Evolutionary conservation across 257 asterid genomes (phyloP), one percentile per base, ranked within the genome.

Genomic region (Salvia rosmarinus): DNA sequence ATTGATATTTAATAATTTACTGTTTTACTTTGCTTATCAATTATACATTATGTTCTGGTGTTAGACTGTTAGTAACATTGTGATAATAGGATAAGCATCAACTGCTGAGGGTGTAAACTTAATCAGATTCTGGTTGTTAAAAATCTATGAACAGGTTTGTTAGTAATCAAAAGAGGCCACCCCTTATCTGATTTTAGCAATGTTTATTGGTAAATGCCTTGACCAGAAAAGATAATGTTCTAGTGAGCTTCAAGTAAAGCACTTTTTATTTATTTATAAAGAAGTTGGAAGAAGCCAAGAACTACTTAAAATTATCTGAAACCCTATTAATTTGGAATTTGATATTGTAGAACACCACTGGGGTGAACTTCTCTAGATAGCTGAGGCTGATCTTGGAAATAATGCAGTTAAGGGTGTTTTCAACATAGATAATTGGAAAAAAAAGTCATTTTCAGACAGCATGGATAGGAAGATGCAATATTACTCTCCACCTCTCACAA

Each of bases 21-120:
- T 17, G 55, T 40, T 60, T 57, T 70, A 57, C 63, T 47, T 20
- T 61, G 61, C 19, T 50, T 23, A 37, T 54, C 21, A 49, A 21
- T 75, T 59, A 28, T 12, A n/a, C 19, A n/a, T 10, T 3, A 10
- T 52, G 35, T 72, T 51, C 52, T 51, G 56, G 28, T 25, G 30
- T 25, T 25, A 25, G 30, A 25, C 30, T 23, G 51, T 63, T 10
- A 43, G 21, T 51, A 55, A 32, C 17, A n/a, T 13, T 49, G 42
- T 61, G 49, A 46, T 71, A 60, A 11, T 23, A 12, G 34, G 46
- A 19, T 13, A 28, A 44, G 49, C 47, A 58, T 25, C 30, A 37
- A 28, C 34, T 32, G 61, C 54, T 14, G 51, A 62, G 50, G 14
- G 16, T 30, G 16, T 44, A 40, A 28, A 47, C 66, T 60, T 34